A percentile compares a stretch with the other conserved stretches of the same genome.
Evolutionary conservation across 768 basidiomycete genomes (phyloP).

Genomic region (Tricholomella constricta): DNA sequence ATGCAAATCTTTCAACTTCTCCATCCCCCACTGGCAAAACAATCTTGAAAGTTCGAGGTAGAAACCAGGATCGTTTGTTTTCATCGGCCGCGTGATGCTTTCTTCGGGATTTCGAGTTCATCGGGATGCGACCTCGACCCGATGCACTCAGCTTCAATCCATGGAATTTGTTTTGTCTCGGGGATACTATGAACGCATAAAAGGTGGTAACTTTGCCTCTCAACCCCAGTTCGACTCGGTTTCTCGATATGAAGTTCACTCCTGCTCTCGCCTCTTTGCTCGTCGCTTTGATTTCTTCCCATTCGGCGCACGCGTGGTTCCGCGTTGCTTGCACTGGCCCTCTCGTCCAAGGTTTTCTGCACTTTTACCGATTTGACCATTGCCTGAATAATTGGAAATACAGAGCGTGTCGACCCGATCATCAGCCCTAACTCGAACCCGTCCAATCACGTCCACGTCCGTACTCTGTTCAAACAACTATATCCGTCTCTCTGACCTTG

Average conservation of each 20-base stretch:
- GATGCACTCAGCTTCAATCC: neutral
- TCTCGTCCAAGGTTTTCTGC: conserved; percentile 39
- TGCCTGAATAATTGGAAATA: neutral
- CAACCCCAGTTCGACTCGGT: neutral
- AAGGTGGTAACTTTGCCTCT: neutral
- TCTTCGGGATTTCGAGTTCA: neutral
- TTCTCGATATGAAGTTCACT: conserved; percentile 13
- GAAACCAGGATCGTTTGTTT: conserved; percentile 1
- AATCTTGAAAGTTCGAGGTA: neutral
- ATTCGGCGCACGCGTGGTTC: conserved; percentile 38
- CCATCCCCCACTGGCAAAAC: conserved; percentile 5
- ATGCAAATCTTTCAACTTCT: neutral
- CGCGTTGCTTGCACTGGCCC: conserved; percentile 42
- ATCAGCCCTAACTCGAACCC: conserved; percentile 34
- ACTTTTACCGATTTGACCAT: neutral
- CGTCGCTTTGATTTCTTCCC: conserved; percentile 17
- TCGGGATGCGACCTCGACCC: neutral
- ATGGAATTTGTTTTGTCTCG: neutral
- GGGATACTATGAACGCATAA: conserved; percentile 5
- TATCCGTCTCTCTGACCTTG: neutral
- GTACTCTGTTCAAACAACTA: conserved; percentile 13
- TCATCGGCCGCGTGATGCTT: neutral
- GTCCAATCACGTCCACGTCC: conserved; percentile 42
- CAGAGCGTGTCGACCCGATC: conserved; percentile 43
- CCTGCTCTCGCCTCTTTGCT: conserved; percentile 14